Evolutionary conservation across 805 yeast species (phyloP), one percentile per base, ranked within the genome.

Genomic region (Candida quercuum): DNA sequence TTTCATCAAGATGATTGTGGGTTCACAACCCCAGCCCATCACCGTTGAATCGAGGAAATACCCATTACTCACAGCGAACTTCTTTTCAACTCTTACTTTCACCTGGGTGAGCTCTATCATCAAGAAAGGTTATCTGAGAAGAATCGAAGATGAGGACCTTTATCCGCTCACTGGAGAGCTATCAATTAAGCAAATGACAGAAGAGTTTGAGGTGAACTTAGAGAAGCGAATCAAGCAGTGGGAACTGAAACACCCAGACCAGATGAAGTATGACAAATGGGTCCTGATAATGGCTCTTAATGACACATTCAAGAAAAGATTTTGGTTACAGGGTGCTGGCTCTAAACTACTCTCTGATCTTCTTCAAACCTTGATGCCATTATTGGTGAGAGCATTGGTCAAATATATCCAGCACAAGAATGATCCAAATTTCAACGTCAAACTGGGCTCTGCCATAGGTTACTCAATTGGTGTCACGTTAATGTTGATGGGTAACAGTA

Each of bases 381-480:
- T 86, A 46, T 56, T 86, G 10, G 76, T 86, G 4, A 74, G 78
- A 54, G 67, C 72, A 26, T 63, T 87, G 40, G 82, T 86, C 43
- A 66, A 65, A 30, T 84, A 74, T 47, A 84, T 85, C n/a, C 76
- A 72, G 45, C 52, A 55, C 33, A 69, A 71, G 47, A 58, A 54
- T 32, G 64, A 71, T 36, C 71, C 34, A 4, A 19, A 72, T 8
- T 52, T 57, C 19, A 73, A 74, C 7, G 58, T 69, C 12, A 60
- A 54, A 23, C 47, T 59, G 65, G 39, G 81, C 24, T 64, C 61
- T 29, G 96, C 95, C 41, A 67, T 84, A 15, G 95, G 93, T 8
- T 83, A 75, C 48, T 81, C 89, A 8, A 61, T 87, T 33, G 95
- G 89, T 15, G 68, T 84, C 10, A 71, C 79, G 29, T 46, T 65